Evolutionary conservation across 257 asterid genomes (phyloP).

Genomic region (Gynochthodes officinalis): DNA sequence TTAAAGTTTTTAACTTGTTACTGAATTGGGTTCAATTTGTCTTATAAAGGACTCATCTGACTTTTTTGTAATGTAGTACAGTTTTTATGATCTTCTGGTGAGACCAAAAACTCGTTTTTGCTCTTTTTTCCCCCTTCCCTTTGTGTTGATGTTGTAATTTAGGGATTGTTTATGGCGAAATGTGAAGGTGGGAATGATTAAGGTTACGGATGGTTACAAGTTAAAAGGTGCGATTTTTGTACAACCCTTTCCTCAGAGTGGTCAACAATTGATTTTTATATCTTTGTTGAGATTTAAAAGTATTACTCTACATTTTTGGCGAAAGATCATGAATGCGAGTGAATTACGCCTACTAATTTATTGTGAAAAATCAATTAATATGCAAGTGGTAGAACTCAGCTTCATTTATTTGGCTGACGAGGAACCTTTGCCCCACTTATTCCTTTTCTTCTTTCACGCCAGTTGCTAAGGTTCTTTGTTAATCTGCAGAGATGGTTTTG

Average conservation of each 20-base stretch:
- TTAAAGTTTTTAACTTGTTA: neutral
- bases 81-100: neutral
- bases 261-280: constrained; percentile 3
- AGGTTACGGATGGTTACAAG: constrained; percentile 97
- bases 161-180: constrained; percentile 55
- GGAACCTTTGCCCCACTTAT: neutral
- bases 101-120: no score
- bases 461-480: neutral
- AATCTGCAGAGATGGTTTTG: neutral
- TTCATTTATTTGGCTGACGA: neutral
- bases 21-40: constrained; percentile 1
- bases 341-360: neutral
- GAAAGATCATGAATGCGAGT: neutral
- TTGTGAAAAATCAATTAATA: neutral
- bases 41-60: constrained; percentile 1
- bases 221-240: constrained; percentile 66
- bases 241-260: constrained; percentile 20
- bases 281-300: constrained; percentile 6
- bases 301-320: constrained; percentile 3
- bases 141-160: constrained; percentile 12
- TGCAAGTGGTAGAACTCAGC: neutral
- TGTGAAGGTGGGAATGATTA: constrained; percentile 72
- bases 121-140: neutral
- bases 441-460: neutral
- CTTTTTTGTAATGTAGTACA: constrained; percentile 3